Evolutionary conservation across 495 filamentous ascomycete genomes (phyloP), one percentile per base, ranked within the genome.

Genomic region (Chaetomium tenue): DNA sequence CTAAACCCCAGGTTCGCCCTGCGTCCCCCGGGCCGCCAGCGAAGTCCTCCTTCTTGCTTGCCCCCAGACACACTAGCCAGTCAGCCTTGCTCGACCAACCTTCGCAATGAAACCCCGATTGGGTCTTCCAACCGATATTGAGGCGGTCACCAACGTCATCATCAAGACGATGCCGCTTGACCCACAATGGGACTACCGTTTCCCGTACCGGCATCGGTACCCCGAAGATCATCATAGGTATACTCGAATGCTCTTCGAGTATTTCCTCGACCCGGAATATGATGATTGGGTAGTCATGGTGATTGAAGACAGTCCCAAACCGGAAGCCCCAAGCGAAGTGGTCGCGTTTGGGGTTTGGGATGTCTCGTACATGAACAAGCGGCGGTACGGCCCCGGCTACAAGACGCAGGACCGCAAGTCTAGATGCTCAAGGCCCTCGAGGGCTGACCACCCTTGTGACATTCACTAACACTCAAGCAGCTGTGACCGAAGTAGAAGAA

Each of bases 111-210:
- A 60, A 52, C 71, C 67, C 22, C 69, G 72, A 57, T 52, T 61
- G 12, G 72, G 67, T 16, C 46, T 70, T 15, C 71, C 66, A 1
- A 40, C 67, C 5, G 76, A 78, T 63, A 39, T 74, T 44, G 76
- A 78, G 51, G 73, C 72, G 22, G 61, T 78, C 62, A 73, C 72
- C 46, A 59, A 70, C 6, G 71, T 76, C 57, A 72, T 74, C 64
- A 70, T 74, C 70, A 51, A 68, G 51, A 65, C 73, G 15, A 75
- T 78, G 71, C 73, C 74, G 22, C 69, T 72, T 22, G 76, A 78
- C 56, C 76, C 76, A 7, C 72, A 76, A 51, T 78, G 75, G 73
- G 57, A 74, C 63, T 77, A 76, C 57, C 71, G 76, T 57, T 78
- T 76, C 53, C 74, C 76, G 0, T 61, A 69, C 46, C 71, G 75